Conservation (phyloP, 2,329 filamentous ascomycete species). For the Aspergillus aculeatinus region DNA sequence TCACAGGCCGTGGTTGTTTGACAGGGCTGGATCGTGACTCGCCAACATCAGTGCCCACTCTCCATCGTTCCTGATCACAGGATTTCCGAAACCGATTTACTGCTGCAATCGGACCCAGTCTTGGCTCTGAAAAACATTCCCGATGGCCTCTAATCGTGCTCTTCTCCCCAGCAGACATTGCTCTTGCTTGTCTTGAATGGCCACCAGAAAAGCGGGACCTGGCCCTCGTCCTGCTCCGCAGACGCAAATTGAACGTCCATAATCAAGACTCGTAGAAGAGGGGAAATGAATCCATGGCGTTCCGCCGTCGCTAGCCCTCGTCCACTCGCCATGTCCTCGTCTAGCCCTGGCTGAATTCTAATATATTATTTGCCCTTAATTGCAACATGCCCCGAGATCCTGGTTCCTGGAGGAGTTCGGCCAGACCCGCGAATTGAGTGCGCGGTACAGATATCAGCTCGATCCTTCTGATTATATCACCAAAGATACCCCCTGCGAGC, state of each 20-base stretch:
- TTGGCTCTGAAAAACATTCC: background rate
- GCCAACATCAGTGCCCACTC: background rate
- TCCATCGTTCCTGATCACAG: constrained; percentile 8
- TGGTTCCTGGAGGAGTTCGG: constrained; percentile 2
- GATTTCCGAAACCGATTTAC: background rate
- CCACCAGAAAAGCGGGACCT: background rate
- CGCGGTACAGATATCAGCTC: background rate
- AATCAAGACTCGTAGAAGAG: background rate
- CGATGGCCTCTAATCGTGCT: background rate
- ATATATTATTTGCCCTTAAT: background rate
- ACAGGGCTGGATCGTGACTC: constrained; percentile 4
- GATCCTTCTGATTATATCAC: constrained; percentile 2
- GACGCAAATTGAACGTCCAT: background rate
- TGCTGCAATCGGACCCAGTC: constrained; percentile 3
- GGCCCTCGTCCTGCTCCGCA: background rate
- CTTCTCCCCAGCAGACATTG: background rate
- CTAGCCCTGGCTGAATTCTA: background rate
- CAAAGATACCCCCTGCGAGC: background rate
- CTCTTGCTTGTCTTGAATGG: background rate
- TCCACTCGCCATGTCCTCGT: background rate
- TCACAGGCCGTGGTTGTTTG: background rate
- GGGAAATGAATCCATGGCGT: background rate
- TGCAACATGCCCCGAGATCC: background rate
- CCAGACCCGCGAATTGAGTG: background rate
- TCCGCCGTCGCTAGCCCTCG: background rate